Evolutionary conservation across 768 basidiomycete genomes (phyloP).

Genomic region (Boletus sensibilis): DNA sequence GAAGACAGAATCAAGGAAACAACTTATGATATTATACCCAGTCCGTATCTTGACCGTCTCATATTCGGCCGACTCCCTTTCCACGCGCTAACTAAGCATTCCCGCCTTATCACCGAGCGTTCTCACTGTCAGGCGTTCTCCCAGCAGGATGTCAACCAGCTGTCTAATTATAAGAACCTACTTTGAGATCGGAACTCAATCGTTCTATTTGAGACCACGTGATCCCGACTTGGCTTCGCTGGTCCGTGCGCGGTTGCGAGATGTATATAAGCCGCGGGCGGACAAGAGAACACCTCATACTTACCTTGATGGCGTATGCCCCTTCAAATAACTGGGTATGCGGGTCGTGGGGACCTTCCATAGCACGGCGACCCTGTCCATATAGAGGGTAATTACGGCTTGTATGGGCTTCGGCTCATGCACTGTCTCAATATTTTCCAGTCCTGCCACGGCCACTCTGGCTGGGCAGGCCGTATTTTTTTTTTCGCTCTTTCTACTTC

Average conservation of each 20-base stretch:
- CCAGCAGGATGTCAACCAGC: too few relatives aligned
- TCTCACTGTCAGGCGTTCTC: too few relatives aligned
- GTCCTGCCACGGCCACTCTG: slow-evolving; percentile 58
- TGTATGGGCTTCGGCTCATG: slow-evolving; percentile 67
- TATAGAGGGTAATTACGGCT: slow-evolving; percentile 42
- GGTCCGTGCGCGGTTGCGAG: slow-evolving; percentile 24
- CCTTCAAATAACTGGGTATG: slow-evolving; percentile 55
- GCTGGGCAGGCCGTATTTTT: slow-evolving; percentile 26
- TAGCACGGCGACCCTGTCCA: slow-evolving; percentile 57
- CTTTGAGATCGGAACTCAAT: too few relatives aligned
- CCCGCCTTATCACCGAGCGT: too few relatives aligned
- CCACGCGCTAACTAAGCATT: too few relatives aligned
- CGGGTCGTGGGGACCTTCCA: slow-evolving; percentile 53
- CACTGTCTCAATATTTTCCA: slow-evolving; percentile 79
- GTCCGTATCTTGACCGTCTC: too few relatives aligned
- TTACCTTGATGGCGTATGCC: slow-evolving; percentile 63
- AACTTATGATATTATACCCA: too few relatives aligned
- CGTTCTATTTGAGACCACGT: too few relatives aligned
- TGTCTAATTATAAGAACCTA: too few relatives aligned
- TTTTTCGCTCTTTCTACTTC: slow-evolving; percentile 11
- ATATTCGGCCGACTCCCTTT: too few relatives aligned
- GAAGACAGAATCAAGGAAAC: too few relatives aligned
- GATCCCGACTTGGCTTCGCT: neutral
- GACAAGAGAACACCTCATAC: slow-evolving; percentile 39
- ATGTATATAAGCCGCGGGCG: slow-evolving; percentile 31